Percentiles rank a stretch among this genome's conserved stretches.
phyloP scores from a whole-genome alignment of 306 rosid genomes.

The Quercus alba region DNA sequence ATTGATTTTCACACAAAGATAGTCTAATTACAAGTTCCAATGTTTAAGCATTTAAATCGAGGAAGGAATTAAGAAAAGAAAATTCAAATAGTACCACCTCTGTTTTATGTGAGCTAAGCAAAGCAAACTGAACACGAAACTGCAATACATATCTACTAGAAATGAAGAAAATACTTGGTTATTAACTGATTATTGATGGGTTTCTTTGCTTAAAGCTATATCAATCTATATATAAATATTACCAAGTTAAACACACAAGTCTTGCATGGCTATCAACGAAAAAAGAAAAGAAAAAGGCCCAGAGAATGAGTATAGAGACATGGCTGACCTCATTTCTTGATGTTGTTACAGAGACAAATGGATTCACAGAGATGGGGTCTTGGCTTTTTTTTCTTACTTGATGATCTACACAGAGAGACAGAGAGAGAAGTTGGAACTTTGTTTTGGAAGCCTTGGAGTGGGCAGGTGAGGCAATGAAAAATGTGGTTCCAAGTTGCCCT shows the following conservation, averaged over 20 bases:
- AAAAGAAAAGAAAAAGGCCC: neutral
- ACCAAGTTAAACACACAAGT: neutral
- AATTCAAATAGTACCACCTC: neutral
- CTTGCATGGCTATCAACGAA: neutral
- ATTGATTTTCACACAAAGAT: neutral
- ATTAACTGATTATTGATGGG: neutral
- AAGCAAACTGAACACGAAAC: neutral
- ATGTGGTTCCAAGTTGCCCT: neutral
- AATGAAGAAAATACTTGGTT: neutral
- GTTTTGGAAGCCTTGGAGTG: neutral
- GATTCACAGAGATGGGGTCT: neutral
- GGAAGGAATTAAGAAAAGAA: neutral
- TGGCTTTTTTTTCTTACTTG: neutral
- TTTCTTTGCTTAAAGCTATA: neutral
- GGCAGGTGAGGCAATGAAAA: neutral
- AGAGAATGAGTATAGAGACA: neutral
- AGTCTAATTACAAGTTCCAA: neutral
- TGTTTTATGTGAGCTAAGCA: neutral
- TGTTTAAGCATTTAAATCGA: neutral
- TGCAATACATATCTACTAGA: neutral
- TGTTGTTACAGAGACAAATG: neutral
- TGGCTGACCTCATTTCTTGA: conserved; percentile 9
- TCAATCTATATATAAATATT: neutral
- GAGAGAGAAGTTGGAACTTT: neutral
- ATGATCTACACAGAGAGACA: neutral